Evolutionary conservation across 495 filamentous ascomycete species (phyloP).

Genomic region (Lentithecium fluviatile): DNA sequence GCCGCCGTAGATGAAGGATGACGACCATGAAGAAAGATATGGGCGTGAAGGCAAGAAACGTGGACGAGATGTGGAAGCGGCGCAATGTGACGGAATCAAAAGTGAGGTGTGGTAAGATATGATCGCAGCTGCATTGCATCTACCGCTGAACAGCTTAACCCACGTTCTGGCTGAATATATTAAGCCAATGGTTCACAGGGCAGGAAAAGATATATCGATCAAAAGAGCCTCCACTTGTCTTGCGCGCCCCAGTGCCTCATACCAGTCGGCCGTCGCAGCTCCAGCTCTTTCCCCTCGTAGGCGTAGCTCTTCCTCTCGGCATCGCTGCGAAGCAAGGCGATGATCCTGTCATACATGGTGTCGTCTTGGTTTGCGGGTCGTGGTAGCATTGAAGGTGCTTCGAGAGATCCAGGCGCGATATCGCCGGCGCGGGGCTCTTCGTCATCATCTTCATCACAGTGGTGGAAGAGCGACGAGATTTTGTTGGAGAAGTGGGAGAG

Average conservation of each 20-base stretch:
- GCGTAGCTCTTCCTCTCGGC: constrained; percentile 15
- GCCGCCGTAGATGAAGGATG: too few relatives aligned
- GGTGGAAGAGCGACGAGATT: constrained; percentile 11
- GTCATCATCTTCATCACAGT: background rate
- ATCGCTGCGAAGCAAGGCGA: constrained; percentile 1
- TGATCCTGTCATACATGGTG: constrained; percentile 8
- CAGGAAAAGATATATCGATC: too few relatives aligned
- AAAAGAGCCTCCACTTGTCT: background rate
- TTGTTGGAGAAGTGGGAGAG: background rate
- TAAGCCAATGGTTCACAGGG: too few relatives aligned
- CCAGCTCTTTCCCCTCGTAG: constrained; percentile 30
- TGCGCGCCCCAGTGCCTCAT: constrained; percentile 25
- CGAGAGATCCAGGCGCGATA: constrained; percentile 28
- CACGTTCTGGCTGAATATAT: too few relatives aligned
- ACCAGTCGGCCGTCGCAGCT: constrained; percentile 25
- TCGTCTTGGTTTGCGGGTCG: constrained; percentile 8
- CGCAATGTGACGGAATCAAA: too few relatives aligned
- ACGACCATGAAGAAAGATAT: too few relatives aligned
- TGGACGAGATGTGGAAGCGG: too few relatives aligned
- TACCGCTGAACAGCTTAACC: too few relatives aligned
- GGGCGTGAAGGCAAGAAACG: too few relatives aligned
- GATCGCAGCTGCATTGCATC: too few relatives aligned
- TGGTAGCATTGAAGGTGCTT: constrained; percentile 28
- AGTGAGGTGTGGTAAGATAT: too few relatives aligned
- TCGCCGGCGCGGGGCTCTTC: constrained; percentile 22